Base-by-base conservation (phyloP, 106 monocot species). In the Acanthochlamys bracteata region DNA sequence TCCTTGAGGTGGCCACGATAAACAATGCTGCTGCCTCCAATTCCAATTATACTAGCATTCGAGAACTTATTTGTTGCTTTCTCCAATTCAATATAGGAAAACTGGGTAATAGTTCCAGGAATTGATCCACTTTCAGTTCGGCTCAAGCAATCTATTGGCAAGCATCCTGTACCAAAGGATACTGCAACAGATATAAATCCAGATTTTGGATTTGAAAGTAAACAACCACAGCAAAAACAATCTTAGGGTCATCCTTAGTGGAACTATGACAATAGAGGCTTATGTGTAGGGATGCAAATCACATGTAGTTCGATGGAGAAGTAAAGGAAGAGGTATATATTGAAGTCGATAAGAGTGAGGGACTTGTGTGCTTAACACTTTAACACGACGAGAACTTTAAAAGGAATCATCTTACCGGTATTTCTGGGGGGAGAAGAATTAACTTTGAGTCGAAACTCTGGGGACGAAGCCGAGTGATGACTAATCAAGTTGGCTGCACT, bases 1-100 rank as follows among this genome's bases (percentile, higher is more conserved):
- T 84, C 79, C 24, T 59, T 67, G 19, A 96, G 69, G 43, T 80
- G 75, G 53, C 90, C 95, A 57, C 71, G 78, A 60, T 87, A 96
- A 4, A 96, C 95, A 61, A 79, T 80, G 69, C 95, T 96, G 60
- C 83, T 90, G 8, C 80, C 87, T 42, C 95, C 95, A 52, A 78
- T 56, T 4, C 95, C 95, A 52, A 95, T 79, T 24, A 86, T 60
- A 74, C 90, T 90, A 51, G 63, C 71, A 63, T 72, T 71, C 47
- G 95, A 90, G 64, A 95, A 95, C 45, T 71, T 80, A 65, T 76
- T 54, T 23, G 95, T 84, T 68, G 95, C 95, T 64, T 82, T 75
- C 51, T 87, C 90, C 54, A 95, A 70, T 69, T 95, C 90, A 45
- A 26, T 41, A 74, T 76, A 95, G 49, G 90, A 84, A 78, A 95